Percentiles rank a stretch among this genome's conserved stretches.
Evolutionary conservation across 345 rosid species (phyloP).

Genomic region (Litchi chinensis): DNA sequence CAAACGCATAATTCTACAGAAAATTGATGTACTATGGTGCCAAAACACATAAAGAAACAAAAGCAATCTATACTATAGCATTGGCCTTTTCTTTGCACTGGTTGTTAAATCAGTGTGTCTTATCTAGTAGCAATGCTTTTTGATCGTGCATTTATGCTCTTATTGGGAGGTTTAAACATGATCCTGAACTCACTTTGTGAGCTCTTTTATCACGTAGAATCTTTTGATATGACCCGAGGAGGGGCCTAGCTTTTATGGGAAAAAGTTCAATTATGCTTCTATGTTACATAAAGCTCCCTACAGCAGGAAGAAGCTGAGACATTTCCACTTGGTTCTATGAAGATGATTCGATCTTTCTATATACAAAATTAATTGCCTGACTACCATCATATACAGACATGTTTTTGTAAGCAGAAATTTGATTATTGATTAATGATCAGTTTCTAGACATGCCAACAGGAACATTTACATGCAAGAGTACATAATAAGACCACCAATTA

Average conservation of each 20-base stretch:
- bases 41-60: background rate
- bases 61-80: background rate
- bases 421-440: background rate
- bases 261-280: slow-evolving; percentile 5
- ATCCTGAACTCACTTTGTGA: slow-evolving; percentile 1
- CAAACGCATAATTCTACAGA: background rate
- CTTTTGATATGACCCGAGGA: slow-evolving; percentile 23
- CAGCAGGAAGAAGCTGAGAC: slow-evolving; percentile 19
- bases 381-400: background rate
- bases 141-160: background rate
- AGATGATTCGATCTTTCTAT: slow-evolving; percentile 16
- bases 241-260: background rate
- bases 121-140: background rate
- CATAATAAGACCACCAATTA: background rate
- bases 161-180: background rate
- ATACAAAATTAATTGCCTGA: background rate
- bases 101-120: slow-evolving; percentile 20
- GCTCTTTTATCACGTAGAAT: background rate
- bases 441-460: too few relatives aligned
- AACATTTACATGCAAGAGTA: too few relatives aligned
- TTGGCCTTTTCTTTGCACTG: background rate
- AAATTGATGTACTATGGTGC: background rate
- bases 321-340: slow-evolving; percentile 15
- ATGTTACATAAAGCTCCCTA: slow-evolving; percentile 7
- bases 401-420: background rate